Base-by-base conservation (phyloP, 805 yeast genomes). In the Cyberlindnera maritima region DNA sequence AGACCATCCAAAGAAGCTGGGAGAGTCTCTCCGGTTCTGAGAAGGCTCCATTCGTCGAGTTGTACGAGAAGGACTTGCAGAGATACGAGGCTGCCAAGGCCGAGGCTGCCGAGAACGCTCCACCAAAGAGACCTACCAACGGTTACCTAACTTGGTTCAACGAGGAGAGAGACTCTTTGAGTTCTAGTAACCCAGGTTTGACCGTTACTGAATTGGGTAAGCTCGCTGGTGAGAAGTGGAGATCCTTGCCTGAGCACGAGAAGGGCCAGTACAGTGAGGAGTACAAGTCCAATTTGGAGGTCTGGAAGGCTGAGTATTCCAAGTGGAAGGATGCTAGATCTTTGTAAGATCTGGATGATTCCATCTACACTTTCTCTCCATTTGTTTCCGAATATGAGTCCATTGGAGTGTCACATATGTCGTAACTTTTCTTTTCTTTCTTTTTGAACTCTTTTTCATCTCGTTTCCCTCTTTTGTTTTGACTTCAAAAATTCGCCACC, bases 191-290 rank as follows among this genome's bases (percentile, higher is more conserved):
- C 44, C 61, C 65, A 41, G 47, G 32, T 12, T 35, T 38, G 9
- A 6, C 53, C 0, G 26, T 46, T 33, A 15, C 67, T 14, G 76
- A 70, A 43, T 32, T 71, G 36, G 66, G 69, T 14, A 88, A 83
- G 69, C 67, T 87, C 50, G 84, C 90, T 59, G 97, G 97, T 63
- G 90, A 87, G 64, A 81, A 79, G 69, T 92, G 99, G 99, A 88
- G 83, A 75, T 83, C 83, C 46, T 74, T 92, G 61, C 70, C 75
- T 48, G 85, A 79, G 47, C 83, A 79, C 34, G 89, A 85, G 54
- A 91, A 90, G 76, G 74, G 72, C 58, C 92, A 25, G 3, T 59
- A 43, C 42, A 29, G 33, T 15, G 44, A 40, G 4, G 28, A n/a
- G 3, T 36, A 28, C 29, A 32, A 37, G 57, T 28, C 57, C 31